Conservation (phyloP, 441 rosid genomes). For the Viola pubescens region DNA sequence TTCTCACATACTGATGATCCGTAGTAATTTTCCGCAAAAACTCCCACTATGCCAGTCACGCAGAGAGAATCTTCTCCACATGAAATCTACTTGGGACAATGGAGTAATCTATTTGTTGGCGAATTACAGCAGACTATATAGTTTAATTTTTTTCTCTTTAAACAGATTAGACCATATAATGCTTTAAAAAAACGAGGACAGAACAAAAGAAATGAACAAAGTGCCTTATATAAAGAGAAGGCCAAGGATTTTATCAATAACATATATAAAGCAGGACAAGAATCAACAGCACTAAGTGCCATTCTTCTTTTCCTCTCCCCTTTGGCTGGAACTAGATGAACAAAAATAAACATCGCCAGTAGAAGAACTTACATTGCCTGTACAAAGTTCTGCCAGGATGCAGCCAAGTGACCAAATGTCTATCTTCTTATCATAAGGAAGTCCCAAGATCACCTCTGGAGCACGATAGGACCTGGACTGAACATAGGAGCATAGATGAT, state of each 20-base stretch:
- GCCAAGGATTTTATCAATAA: too few species aligned
- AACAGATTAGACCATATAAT: too few species aligned
- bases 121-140: too few species aligned
- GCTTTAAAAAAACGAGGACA: too few species aligned
- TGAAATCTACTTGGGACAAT: too few species aligned
- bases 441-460: conserved; percentile 91
- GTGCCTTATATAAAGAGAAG: too few species aligned
- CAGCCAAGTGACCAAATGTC: conserved; percentile 98
- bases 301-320: background rate
- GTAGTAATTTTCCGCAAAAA: background rate
- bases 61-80: too few species aligned
- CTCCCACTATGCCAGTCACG: background rate
- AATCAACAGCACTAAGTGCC: background rate
- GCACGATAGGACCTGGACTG: conserved; percentile 98
- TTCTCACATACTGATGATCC: too few species aligned
- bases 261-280: too few species aligned
- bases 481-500: conserved; percentile 92
- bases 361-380: conserved; percentile 75
- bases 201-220: too few species aligned
- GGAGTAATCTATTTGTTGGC: too few species aligned
- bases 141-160: too few species aligned
- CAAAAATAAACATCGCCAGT: background rate
- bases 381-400: conserved; percentile 94
- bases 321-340: background rate
- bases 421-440: conserved; percentile 87